Evolutionary conservation across 768 basidiomycete species (phyloP), one percentile per base, ranked within the genome.

Genomic region (Lactifluus subvellereus): DNA sequence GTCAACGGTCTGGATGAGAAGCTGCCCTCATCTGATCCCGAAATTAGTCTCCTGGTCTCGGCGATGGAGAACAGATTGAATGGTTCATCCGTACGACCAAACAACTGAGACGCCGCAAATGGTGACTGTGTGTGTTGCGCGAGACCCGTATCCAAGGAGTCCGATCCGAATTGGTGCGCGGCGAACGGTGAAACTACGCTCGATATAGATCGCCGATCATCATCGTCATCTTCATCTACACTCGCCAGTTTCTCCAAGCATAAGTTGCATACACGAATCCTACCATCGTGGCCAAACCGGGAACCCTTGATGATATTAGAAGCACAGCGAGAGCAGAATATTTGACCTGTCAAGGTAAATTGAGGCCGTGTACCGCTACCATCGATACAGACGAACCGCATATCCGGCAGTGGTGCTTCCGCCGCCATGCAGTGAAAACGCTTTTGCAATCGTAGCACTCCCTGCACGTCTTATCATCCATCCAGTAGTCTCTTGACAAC

Each of bases 361-460:
- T 20, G 50, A 33, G 20, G 4, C 61, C 42, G 57, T 20, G 38
- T 37, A 18, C 22, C 59, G 10, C 30, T 35, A 45, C 42, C 10
- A 35, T 35, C 42, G 1, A 64, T 32, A 35, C 9, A 30, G 22
- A 74, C 82, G 60, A 71, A 89, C 94, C 94, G 71, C 97, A 98
- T 73, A 98, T 94, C 13, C 97, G 85, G 75, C 97, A 99, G 72
- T 99, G 97, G 70, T 99, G 97, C 73, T 95, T 97, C 66, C 97
- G 78, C 57, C 95, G 77, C 92, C 93, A 98, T 2, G 94, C 84
- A 0, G 93, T 92, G 75, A 99, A 99, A 54, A 90, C 80, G 67
- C 90, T 91, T 74, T 93, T 92, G 77, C 94, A 97, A 73, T 95
- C 94, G 72, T 93, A 96, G 71, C 94, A 96, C 70, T 97, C 94